Conservation (phyloP, 768 basidiomycete genomes). For the Rhodosporidiobolus odoratus region DNA sequence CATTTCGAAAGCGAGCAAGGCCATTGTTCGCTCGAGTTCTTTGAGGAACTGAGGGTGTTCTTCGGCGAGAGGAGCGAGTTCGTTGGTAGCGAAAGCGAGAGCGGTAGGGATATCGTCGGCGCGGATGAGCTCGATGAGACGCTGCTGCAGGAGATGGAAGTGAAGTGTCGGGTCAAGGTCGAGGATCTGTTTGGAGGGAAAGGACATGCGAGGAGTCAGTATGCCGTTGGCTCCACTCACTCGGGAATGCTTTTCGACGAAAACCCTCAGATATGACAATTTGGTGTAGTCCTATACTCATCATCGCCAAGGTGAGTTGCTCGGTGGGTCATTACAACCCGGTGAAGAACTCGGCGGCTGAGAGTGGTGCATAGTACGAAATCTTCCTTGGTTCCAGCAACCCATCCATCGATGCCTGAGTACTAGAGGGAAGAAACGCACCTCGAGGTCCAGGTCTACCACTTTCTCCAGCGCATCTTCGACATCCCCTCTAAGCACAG, state of each 20-base stretch:
- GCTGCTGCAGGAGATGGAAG: conserved; percentile 93
- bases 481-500: conserved; percentile 86
- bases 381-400: conserved; percentile 36
- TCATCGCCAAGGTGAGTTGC: conserved; percentile 26
- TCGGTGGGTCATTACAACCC: conserved; percentile 25
- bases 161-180: conserved; percentile 90
- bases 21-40: conserved; percentile 93
- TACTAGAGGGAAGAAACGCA: conserved; percentile 59
- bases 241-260: neutral
- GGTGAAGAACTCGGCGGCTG: conserved; percentile 26
- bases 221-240: neutral
- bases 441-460: conserved; percentile 95
- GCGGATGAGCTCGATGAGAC: conserved; percentile 88
- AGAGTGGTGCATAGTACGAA: conserved; percentile 44
- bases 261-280: conserved; percentile 38
- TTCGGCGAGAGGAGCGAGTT: conserved; percentile 89
- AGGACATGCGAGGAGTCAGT: neutral
- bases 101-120: conserved; percentile 72
- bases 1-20: conserved; percentile 59
- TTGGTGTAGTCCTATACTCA: conserved; percentile 38
- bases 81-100: conserved; percentile 82
- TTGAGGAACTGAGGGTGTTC: conserved; percentile 87
- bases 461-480: conserved; percentile 92
- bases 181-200: conserved; percentile 62
- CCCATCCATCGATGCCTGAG: too few relatives aligned